phyloP scores from a whole-genome alignment of 2,329 filamentous ascomycete genomes.

The Zymoseptoria pseudotritici region DNA sequence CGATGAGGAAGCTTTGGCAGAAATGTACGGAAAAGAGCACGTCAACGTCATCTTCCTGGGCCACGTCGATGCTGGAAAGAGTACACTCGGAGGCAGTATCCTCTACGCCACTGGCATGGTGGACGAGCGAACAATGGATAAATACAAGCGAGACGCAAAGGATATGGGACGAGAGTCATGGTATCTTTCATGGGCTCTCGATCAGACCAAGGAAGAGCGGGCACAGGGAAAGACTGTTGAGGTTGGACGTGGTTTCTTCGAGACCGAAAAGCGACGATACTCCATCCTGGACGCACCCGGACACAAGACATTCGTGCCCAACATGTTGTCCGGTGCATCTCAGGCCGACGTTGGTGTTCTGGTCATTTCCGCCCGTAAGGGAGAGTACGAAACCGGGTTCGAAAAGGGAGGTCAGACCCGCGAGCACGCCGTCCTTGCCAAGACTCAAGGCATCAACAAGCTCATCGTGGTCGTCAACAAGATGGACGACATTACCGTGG shows the following conservation, averaged over 20 bases:
- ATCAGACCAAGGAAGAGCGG: conserved; percentile 93
- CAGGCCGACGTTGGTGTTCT: conserved; percentile 92
- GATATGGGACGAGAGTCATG: conserved; percentile 94
- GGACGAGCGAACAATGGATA: conserved; percentile 96
- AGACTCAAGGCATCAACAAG: conserved; percentile 97
- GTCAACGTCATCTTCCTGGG: conserved; percentile 97
- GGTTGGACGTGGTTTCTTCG: conserved; percentile 91
- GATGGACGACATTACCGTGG: conserved; percentile 95
- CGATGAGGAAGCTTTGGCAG: conserved; percentile 77
- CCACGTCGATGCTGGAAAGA: conserved; percentile 97
- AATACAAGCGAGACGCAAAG: conserved; percentile 95
- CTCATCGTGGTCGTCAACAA: conserved; percentile 94
- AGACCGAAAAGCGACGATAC: conserved; percentile 93
- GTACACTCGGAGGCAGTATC: conserved; percentile 87
- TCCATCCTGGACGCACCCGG: conserved; percentile 94
- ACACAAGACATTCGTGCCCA: conserved; percentile 96
- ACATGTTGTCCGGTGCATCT: conserved; percentile 75
- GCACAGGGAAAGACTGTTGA: conserved; percentile 97
- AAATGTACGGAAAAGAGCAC: conserved; percentile 91
- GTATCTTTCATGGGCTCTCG: conserved; percentile 98
- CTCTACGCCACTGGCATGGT: conserved; percentile 96
- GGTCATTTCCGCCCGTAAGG: conserved; percentile 93
- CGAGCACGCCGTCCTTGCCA: conserved; percentile 95
- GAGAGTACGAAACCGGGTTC: conserved; percentile 98
- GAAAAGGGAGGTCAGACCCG: conserved; percentile 93